Evolutionary conservation across 192 early-diverging fungal genomes (phyloP), one percentile per base, ranked within the genome.

Genomic region (Obelidium mucronatum): DNA sequence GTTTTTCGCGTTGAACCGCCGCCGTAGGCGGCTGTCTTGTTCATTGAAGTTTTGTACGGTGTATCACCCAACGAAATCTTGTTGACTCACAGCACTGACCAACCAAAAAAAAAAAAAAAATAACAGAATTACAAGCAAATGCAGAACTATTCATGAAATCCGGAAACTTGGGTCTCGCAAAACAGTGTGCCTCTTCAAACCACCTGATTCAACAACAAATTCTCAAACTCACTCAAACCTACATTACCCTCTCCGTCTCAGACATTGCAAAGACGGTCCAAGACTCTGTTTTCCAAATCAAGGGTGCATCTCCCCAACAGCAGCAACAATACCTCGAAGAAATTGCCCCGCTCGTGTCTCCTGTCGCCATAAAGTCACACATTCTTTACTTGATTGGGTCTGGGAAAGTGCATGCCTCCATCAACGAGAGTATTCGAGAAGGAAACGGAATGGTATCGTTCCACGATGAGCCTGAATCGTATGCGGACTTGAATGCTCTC

Each of bases 141-240:
- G 30, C 56, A 26, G 76, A 77, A 2, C 35, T 66, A 8, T 82
- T 51, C 22, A 22, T 22, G 11, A 74, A 84, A 73, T 88, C 92
- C 79, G 79, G 79, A 52, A 94, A 93, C 77, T 67, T 83, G 37
- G 93, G 93, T 26, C 80, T 94, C 34, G 90, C 79, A 17, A 72
- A 78, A 24, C 91, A 91, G 59, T 87, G 84, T 65, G 30, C 84
- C 24, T 54, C 62, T 22, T n/a, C n/a, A n/a, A 48, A 36, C 2
- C 67, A 81, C 2, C 79, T 90, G 0, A 78, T 79, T 28, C 85
- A 83, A 28, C 81, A 83, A 36, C 92, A 83, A 39, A 91, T 94
- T 48, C 90, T 92, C 69, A 82, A 89, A 51, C 79, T 94, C 63
- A 94, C 93, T 1, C 79, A 92, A 61, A 93, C 93, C 15, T 93